Evolutionary conservation across 2,329 filamentous ascomycete species (phyloP).

Genomic region (Chaetothyriales sp.): DNA sequence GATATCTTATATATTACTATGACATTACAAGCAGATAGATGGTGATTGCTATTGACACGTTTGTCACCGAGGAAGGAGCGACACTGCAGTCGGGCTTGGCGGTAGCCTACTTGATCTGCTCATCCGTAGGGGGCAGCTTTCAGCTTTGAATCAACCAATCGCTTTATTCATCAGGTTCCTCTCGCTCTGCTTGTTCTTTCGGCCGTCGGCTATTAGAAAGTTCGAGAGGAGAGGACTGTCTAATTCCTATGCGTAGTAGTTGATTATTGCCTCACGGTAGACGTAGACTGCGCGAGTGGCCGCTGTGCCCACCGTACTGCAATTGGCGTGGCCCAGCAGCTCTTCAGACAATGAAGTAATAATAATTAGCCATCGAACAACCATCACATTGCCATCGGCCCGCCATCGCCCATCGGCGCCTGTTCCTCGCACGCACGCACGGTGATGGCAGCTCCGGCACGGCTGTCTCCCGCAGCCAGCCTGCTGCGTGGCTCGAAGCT

Average conservation of each 20-base stretch:
- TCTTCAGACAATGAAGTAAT: not conserved
- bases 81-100: too few species aligned
- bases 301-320: not conserved
- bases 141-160: too few species aligned
- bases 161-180: too few species aligned
- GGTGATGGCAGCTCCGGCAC: slow-evolving; percentile 21
- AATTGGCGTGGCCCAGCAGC: not conserved
- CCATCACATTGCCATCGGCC: not conserved
- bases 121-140: too few species aligned
- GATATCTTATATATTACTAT: not conserved
- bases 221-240: too few species aligned
- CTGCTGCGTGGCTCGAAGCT: slow-evolving; percentile 77
- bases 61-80: too few species aligned
- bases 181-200: too few species aligned
- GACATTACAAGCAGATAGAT: not conserved
- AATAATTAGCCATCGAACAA: not conserved
- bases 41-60: not conserved
- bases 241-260: too few species aligned
- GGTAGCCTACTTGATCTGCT: too few species aligned
- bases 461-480: slow-evolving; percentile 46
- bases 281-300: not conserved
- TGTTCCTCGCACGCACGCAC: not conserved
- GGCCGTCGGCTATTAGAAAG: too few species aligned
- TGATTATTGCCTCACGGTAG: not conserved
- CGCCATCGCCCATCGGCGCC: not conserved